phyloP scores from a whole-genome alignment of 768 basidiomycete species.

The Kwoniella dejecticola region DNA sequence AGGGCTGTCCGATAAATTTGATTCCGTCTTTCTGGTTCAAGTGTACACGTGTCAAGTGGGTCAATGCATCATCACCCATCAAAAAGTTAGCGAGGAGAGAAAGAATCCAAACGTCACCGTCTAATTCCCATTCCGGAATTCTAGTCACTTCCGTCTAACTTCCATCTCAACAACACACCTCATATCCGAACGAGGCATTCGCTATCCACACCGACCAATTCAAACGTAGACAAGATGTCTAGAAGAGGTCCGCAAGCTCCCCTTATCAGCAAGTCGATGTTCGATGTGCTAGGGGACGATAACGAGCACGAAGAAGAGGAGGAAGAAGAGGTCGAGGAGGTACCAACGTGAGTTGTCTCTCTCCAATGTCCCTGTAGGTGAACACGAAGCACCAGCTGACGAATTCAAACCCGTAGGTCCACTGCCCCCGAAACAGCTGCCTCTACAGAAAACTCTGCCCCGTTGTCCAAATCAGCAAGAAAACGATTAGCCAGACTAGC shows the following conservation, averaged over 20 bases:
- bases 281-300: conserved; percentile 33
- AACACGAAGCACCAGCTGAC: too few species aligned
- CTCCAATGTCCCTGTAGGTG: too few species aligned
- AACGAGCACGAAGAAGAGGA: conserved; percentile 29
- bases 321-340: conserved; percentile 26
- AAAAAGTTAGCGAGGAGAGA: too few species aligned
- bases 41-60: neutral
- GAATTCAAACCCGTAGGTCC: neutral
- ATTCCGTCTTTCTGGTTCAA: neutral
- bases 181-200: neutral
- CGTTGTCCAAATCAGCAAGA: conserved; percentile 35
- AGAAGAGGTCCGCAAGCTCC: conserved; percentile 13
- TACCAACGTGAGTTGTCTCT: conserved; percentile 1
- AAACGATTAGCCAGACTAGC: conserved; percentile 35
- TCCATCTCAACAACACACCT: neutral
- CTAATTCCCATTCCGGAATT: neutral
- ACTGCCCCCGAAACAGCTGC: neutral
- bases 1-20: neutral
- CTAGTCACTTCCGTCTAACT: neutral
- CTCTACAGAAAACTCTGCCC: neutral
- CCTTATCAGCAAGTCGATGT: conserved; percentile 35
- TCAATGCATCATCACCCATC: neutral
- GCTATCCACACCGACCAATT: neutral
- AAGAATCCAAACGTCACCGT: too few species aligned
- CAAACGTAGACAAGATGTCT: conserved; percentile 19